Evolutionary conservation across 129 eudicot species (phyloP).

Genomic region (Chrysanthemum lavandulifolium): DNA sequence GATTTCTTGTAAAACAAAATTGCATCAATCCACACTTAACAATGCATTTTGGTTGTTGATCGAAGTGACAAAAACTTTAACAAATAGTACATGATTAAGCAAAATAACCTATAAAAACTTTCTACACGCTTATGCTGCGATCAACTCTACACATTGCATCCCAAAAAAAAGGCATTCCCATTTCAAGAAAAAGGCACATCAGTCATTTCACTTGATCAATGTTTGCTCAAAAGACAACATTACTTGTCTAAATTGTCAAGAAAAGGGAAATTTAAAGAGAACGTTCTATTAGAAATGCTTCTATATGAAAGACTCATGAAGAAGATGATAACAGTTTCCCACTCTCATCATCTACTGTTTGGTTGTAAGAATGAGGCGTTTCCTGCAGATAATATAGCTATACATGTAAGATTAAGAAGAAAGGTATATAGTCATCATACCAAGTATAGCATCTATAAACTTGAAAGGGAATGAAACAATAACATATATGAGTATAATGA

Average conservation of each 20-base stretch:
- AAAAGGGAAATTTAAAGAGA: background rate
- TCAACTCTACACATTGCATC: no score
- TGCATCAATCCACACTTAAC: background rate
- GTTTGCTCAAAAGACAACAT: slow-evolving; percentile 68
- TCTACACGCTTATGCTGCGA: no score
- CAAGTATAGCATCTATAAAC: no score
- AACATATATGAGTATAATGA: background rate
- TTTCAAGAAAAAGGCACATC: background rate
- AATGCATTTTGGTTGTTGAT: slow-evolving; percentile 13
- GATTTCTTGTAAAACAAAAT: no score
- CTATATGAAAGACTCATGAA: background rate
- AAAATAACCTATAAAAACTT: no score
- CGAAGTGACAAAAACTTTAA: background rate
- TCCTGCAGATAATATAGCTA: slow-evolving; percentile 30
- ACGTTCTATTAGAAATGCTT: background rate
- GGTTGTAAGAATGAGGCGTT: slow-evolving; percentile 43
- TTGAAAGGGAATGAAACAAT: background rate
- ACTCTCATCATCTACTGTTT: slow-evolving; percentile 63
- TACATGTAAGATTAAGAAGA: slow-evolving; percentile 2
- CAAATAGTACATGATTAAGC: no score
- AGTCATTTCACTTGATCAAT: slow-evolving; percentile 36
- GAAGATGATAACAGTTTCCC: slow-evolving; percentile 55
- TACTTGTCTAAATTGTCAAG: slow-evolving; percentile 48
- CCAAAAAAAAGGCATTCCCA: background rate
- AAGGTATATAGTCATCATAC: background rate